Conservation (phyloP, 768 basidiomycete species). For the Leccinum boreale region DNA sequence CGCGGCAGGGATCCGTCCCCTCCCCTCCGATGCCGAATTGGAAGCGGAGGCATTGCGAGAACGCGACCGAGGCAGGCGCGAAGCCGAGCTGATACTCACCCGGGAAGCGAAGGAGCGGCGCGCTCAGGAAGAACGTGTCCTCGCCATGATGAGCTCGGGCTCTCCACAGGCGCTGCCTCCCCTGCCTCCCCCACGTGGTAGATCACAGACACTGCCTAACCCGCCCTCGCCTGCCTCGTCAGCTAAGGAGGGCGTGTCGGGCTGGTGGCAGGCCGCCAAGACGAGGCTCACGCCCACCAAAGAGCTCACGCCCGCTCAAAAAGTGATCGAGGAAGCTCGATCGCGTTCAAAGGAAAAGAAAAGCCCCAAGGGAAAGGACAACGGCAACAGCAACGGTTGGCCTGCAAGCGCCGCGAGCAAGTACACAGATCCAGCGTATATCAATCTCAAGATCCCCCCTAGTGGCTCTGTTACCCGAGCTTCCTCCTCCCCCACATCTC, state of each 20-base stretch:
- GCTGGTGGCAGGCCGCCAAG: slow-evolving; percentile 79
- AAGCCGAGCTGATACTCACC: slow-evolving; percentile 75
- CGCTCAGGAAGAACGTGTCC: slow-evolving; percentile 67
- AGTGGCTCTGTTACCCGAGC: slow-evolving; percentile 46
- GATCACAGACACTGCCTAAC: slow-evolving; percentile 51
- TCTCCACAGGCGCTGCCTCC: slow-evolving; percentile 47
- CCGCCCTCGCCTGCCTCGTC: slow-evolving; percentile 64
- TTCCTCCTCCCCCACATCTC: slow-evolving; percentile 54
- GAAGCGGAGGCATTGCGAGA: slow-evolving; percentile 80
- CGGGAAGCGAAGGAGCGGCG: slow-evolving; percentile 68
- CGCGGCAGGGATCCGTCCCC: slow-evolving; percentile 40
- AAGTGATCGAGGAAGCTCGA: slow-evolving; percentile 74
- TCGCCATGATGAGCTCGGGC: slow-evolving; percentile 62
- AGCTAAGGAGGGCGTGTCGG: slow-evolving; percentile 51
- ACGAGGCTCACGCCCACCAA: slow-evolving; percentile 76
- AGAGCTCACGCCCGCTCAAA: slow-evolving; percentile 82
- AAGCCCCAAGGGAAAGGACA: slow-evolving; percentile 36
- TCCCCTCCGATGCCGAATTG: slow-evolving; percentile 72
- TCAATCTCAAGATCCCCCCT: slow-evolving; percentile 54
- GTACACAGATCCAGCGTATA: slow-evolving; percentile 53
- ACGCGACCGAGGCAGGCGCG: slow-evolving; percentile 68
- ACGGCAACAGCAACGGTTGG: slow-evolving; percentile 44
- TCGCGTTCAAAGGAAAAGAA: slow-evolving; percentile 56
- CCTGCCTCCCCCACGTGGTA: slow-evolving; percentile 61
- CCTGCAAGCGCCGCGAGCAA: slow-evolving; percentile 51